phyloP scores from a whole-genome alignment of 2,329 filamentous ascomycete species.

The Alternaria sp. region DNA sequence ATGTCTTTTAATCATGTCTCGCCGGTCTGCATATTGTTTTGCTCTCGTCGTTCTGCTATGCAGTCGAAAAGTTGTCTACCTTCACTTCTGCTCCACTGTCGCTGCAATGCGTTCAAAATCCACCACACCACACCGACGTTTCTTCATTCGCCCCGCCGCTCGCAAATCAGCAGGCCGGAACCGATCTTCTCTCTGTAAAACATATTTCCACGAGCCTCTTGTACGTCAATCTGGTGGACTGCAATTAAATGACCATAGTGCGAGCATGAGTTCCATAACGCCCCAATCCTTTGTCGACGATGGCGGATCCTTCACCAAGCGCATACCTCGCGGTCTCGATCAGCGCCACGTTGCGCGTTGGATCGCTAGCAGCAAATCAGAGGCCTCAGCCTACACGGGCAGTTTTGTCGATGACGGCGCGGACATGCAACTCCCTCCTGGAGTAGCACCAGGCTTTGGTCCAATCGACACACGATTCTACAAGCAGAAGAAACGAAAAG shows the following conservation, averaged over 20 bases:
- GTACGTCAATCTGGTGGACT: neutral
- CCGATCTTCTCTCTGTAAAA: neutral
- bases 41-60: neutral
- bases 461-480: conserved; percentile 27
- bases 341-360: conserved; percentile 20
- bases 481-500: conserved; percentile 11
- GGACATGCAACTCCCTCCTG: conserved; percentile 24
- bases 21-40: neutral
- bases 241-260: neutral
- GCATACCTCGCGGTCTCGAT: conserved; percentile 20
- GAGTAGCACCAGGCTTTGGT: conserved; percentile 24
- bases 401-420: conserved; percentile 44
- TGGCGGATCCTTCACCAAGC: conserved; percentile 24
- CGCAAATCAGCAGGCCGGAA: conserved; percentile 2
- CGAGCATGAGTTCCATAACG: conserved; percentile 26
- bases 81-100: conserved; percentile 11
- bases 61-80: neutral
- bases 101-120: conserved; percentile 5
- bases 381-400: conserved; percentile 28
- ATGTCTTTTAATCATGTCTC: neutral
- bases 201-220: conserved; percentile 1
- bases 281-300: conserved; percentile 39
- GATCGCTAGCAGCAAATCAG: conserved; percentile 16
- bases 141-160: conserved; percentile 13
- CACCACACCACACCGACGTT: neutral